Evolutionary conservation across 1,284 basidiomycete genomes (phyloP).

Genomic region (Pholiota adiposa): DNA sequence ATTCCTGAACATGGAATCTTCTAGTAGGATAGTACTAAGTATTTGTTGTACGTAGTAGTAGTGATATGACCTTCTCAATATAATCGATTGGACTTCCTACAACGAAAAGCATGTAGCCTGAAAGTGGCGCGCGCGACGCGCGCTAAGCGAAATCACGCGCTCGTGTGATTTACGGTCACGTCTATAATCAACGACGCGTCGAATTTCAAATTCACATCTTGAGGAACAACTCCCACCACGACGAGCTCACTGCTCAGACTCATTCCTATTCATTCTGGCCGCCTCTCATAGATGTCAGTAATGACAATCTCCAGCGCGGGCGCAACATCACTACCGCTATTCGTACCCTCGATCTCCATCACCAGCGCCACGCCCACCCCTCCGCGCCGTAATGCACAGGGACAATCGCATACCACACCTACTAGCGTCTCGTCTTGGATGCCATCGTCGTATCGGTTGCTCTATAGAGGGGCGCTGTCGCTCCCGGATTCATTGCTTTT

Average conservation of each 20-base stretch:
- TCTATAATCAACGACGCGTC: not conserved
- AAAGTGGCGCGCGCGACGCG: no score
- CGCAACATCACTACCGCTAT: not conserved
- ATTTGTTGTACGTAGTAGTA: slow-evolving; percentile 4
- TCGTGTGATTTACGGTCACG: not conserved
- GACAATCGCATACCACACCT: not conserved
- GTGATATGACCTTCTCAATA: not conserved
- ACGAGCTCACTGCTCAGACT: no score
- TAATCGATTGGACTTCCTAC: not conserved
- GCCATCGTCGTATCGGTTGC: slow-evolving; percentile 47
- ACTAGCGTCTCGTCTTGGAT: not conserved
- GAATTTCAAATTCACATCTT: not conserved
- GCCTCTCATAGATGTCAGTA: slow-evolving; percentile 2
- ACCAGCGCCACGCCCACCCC: slow-evolving; percentile 9
- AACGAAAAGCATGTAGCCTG: no score
- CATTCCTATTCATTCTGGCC: not conserved
- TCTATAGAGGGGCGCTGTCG: slow-evolving; percentile 78
- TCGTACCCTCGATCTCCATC: not conserved
- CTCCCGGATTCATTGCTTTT: slow-evolving; percentile 71
- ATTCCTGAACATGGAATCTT: not conserved
- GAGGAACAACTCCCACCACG: not conserved
- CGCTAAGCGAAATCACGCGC: not conserved
- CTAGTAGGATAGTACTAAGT: slow-evolving; percentile 7
- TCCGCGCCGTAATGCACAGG: not conserved
- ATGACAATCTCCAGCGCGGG: not conserved